Conservation (phyloP, 192 early-diverging fungal genomes). For the Linnemannia schmuckeri region DNA sequence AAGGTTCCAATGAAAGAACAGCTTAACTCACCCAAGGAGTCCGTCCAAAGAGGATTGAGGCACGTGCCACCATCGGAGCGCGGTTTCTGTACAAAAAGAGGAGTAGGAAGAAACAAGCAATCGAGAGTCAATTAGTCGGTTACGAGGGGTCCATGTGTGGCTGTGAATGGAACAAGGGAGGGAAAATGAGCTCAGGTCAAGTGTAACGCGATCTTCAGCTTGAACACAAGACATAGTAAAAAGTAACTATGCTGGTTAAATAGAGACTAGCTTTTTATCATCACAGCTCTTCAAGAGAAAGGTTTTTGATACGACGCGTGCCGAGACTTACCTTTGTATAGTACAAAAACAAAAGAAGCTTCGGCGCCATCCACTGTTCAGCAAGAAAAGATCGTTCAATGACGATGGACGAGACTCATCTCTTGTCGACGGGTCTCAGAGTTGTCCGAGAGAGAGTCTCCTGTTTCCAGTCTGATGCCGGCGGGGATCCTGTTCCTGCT, state of each 20-base stretch:
- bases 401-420: too few relatives aligned
- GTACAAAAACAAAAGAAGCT: too few relatives aligned
- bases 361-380: too few relatives aligned
- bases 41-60: background rate
- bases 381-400: too few relatives aligned
- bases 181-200: conserved; percentile 37
- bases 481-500: too few relatives aligned
- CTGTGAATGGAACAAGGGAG: background rate
- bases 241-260: conserved; percentile 17
- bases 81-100: background rate
- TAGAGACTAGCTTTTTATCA: conserved; percentile 48
- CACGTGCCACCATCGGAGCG: background rate
- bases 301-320: background rate
- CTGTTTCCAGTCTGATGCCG: too few relatives aligned
- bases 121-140: background rate
- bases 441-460: too few relatives aligned
- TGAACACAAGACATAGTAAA: background rate
- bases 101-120: background rate
- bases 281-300: background rate
- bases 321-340: background rate
- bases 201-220: conserved; percentile 47
- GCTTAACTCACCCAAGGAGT: background rate
- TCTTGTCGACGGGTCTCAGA: too few relatives aligned
- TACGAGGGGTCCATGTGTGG: background rate
- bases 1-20: background rate